These are phyloP conservation scores for Cyberlindnera maclurae DNA, from an alignment of 805 yeast genomes.

Conservation along the genomic window DNA sequence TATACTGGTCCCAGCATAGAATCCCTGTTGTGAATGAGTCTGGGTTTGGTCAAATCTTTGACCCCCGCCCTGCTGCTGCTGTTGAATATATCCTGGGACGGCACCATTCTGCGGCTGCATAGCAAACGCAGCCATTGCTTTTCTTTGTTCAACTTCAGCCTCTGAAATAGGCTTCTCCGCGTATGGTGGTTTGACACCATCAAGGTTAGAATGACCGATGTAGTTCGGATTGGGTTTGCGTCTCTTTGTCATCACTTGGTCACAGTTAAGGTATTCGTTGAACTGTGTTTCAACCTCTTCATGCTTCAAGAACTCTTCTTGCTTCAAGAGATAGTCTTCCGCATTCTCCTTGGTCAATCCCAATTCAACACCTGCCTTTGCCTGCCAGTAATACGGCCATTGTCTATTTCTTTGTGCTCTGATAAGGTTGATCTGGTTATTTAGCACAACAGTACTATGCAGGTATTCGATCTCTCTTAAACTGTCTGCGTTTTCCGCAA, in stretches of 20 bases:
- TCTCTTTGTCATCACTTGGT: slow-evolving; percentile 36
- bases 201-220: slow-evolving; percentile 37
- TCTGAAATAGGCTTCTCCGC: slow-evolving; percentile 12
- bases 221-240: slow-evolving; percentile 43
- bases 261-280: slow-evolving; percentile 34
- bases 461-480: slow-evolving; percentile 41
- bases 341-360: slow-evolving; percentile 24
- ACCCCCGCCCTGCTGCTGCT: background rate
- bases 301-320: slow-evolving; percentile 26
- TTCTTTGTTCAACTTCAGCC: background rate
- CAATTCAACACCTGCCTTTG: slow-evolving; percentile 33
- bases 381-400: slow-evolving; percentile 43
- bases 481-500: slow-evolving; percentile 27
- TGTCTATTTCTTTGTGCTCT: slow-evolving; percentile 35
- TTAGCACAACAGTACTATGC: slow-evolving; percentile 42
- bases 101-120: background rate
- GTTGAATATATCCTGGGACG: background rate
- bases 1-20: too few relatives aligned
- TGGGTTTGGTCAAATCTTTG: slow-evolving; percentile 1
- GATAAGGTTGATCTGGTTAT: slow-evolving; percentile 36
- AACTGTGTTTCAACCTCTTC: slow-evolving; percentile 26
- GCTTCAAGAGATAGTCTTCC: slow-evolving; percentile 21
- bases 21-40: too few relatives aligned
- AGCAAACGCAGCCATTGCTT: background rate
- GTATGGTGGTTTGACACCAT: slow-evolving; percentile 40